Percentiles rank a stretch among this genome's conserved stretches.
phyloP scores from a whole-genome alignment of 345 rosid genomes.

The Microthlaspi erraticum region DNA sequence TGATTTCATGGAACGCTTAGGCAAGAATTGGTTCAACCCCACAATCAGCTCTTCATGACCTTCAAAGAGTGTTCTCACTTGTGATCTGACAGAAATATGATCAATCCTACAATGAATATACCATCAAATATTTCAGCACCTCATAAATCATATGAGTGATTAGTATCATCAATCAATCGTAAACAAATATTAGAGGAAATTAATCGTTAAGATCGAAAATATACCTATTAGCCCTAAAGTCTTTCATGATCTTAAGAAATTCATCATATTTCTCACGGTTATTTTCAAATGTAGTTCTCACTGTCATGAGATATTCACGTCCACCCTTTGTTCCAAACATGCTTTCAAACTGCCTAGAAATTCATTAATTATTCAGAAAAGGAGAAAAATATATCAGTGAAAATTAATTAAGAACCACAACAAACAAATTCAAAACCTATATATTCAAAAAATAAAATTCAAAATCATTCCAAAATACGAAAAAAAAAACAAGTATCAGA shows the following conservation, averaged over 20 bases:
- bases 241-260: background rate
- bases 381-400: background rate
- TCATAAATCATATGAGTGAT: background rate
- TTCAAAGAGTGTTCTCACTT: slow-evolving; percentile 79
- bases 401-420: background rate
- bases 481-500: background rate
- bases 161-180: too few species aligned
- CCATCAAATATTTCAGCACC: slow-evolving; percentile 31
- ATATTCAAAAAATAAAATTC: background rate
- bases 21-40: slow-evolving; percentile 86
- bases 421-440: background rate
- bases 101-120: slow-evolving; percentile 52
- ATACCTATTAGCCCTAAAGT: background rate
- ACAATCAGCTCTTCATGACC: slow-evolving; percentile 74
- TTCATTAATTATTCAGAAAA: background rate
- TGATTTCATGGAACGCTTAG: slow-evolving; percentile 74
- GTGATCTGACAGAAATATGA: slow-evolving; percentile 70
- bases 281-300: background rate
- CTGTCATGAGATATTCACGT: background rate
- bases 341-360: background rate
- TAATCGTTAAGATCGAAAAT: background rate
- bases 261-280: background rate
- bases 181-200: background rate
- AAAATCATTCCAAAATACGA: background rate
- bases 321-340: background rate